Percentiles rank a stretch among this genome's conserved stretches.
phyloP scores from a whole-genome alignment of 31 red algal species.

The Bonnemaisonia californica region DNA sequence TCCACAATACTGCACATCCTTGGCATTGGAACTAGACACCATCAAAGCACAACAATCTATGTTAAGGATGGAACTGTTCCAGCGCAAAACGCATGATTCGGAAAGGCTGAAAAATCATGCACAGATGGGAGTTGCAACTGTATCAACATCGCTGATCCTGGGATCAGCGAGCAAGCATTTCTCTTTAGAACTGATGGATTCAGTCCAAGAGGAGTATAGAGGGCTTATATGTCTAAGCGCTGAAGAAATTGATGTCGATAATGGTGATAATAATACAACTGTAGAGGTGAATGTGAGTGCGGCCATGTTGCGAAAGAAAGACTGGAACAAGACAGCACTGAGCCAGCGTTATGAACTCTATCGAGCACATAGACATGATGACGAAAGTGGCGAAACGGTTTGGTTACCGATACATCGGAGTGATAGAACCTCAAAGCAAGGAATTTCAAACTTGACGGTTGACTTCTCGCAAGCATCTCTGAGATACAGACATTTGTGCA shows the following conservation, averaged over 20 bases:
- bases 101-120: slow-evolving; percentile 19
- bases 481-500: slow-evolving; percentile 63
- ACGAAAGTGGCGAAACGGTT: slow-evolving; percentile 33
- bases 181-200: slow-evolving; percentile 36
- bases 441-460: slow-evolving; percentile 39
- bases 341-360: slow-evolving; percentile 50
- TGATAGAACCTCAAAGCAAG: slow-evolving; percentile 54
- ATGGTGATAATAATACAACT: slow-evolving; percentile 25
- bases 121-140: slow-evolving; percentile 27
- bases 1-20: slow-evolving; percentile 54
- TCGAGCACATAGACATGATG: slow-evolving; percentile 56
- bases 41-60: neutral
- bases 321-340: slow-evolving; percentile 46
- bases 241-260: slow-evolving; percentile 16
- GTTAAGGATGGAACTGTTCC: slow-evolving; percentile 48
- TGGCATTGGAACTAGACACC: slow-evolving; percentile 23
- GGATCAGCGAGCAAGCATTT: slow-evolving; percentile 42
- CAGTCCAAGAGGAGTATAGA: slow-evolving; percentile 8
- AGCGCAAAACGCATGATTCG: slow-evolving; percentile 12
- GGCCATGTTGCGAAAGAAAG: slow-evolving; percentile 37
- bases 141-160: slow-evolving; percentile 22
- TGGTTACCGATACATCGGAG: slow-evolving; percentile 69
- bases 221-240: slow-evolving; percentile 31
- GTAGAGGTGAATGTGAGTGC: slow-evolving; percentile 43
- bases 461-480: slow-evolving; percentile 50